Conservation (phyloP, 305 asterid genomes). For the Fraxinus floribunda region DNA sequence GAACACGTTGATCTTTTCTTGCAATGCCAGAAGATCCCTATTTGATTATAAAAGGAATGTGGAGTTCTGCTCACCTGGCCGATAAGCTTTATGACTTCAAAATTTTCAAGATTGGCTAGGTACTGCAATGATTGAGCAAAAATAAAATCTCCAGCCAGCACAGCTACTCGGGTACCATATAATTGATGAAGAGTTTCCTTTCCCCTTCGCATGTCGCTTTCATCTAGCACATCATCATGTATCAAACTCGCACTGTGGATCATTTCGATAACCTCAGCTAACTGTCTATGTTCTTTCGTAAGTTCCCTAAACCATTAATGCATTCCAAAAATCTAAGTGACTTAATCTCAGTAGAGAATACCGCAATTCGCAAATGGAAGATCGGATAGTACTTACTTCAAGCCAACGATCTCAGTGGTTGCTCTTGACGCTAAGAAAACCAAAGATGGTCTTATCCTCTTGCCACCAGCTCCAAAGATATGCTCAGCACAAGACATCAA, state of each 20-base stretch:
- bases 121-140: slow-evolving; percentile 96
- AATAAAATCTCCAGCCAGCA: slow-evolving; percentile 89
- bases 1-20: neutral
- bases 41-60: neutral
- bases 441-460: slow-evolving; percentile 91
- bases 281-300: slow-evolving; percentile 73
- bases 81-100: slow-evolving; percentile 89
- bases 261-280: slow-evolving; percentile 97
- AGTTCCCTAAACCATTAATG: slow-evolving; percentile 59
- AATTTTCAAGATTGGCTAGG: slow-evolving; percentile 90
- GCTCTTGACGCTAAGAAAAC: slow-evolving; percentile 87
- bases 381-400: slow-evolving; percentile 50
- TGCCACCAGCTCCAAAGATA: slow-evolving; percentile 95
- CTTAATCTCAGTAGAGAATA: neutral
- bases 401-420: slow-evolving; percentile 67
- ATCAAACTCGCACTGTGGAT: slow-evolving; percentile 93
- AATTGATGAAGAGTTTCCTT: slow-evolving; percentile 80
- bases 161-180: slow-evolving; percentile 87
- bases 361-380: neutral
- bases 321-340: slow-evolving; percentile 5
- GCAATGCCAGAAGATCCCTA: neutral
- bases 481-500: slow-evolving; percentile 94
- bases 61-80: slow-evolving; percentile 59
- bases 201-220: slow-evolving; percentile 89
- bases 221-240: slow-evolving; percentile 92